Evolutionary conservation across 2,329 filamentous ascomycete species (phyloP).

Genomic region (Rhynchosporium agropyri): DNA sequence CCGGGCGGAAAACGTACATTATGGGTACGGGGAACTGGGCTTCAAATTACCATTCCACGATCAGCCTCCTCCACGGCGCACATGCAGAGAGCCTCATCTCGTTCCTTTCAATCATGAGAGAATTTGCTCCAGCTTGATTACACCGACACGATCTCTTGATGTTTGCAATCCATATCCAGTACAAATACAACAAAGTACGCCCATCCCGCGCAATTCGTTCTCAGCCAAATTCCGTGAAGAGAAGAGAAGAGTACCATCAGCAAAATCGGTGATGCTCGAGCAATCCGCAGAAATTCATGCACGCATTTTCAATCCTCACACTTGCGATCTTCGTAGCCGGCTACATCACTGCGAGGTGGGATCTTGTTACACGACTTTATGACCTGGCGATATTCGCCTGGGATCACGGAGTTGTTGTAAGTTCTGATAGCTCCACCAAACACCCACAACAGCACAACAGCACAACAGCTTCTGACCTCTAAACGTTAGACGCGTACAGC

Average conservation of each 20-base stretch:
- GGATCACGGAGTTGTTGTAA: slow-evolving; percentile 96
- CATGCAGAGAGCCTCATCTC: slow-evolving; percentile 21
- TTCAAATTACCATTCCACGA: slow-evolving; percentile 1
- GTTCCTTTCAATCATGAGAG: slow-evolving; percentile 28
- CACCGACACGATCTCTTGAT: slow-evolving; percentile 9
- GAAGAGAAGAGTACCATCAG: slow-evolving; percentile 2
- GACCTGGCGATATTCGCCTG: slow-evolving; percentile 96
- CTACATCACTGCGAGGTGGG: slow-evolving; percentile 99
- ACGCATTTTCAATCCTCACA: slow-evolving; percentile 95
- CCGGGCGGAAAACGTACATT: too few species aligned
- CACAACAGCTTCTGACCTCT: slow-evolving; percentile 21
- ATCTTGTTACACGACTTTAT: slow-evolving; percentile 94
- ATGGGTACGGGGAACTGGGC: slow-evolving; percentile 3
- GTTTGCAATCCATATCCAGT: background rate
- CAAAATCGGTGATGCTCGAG: slow-evolving; percentile 37
- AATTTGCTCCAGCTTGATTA: slow-evolving; percentile 15
- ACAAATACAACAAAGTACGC: too few species aligned
- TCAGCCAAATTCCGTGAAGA: background rate
- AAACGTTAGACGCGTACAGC: slow-evolving; percentile 73
- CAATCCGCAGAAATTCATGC: slow-evolving; percentile 62
- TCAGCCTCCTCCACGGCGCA: slow-evolving; percentile 12
- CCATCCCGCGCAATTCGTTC: slow-evolving; percentile 16
- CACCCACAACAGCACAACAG: background rate
- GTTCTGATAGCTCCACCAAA: slow-evolving; percentile 42
- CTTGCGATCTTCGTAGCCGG: slow-evolving; percentile 98